Base-by-base conservation (phyloP, 805 yeast genomes). In the Candida verbasci region DNA sequence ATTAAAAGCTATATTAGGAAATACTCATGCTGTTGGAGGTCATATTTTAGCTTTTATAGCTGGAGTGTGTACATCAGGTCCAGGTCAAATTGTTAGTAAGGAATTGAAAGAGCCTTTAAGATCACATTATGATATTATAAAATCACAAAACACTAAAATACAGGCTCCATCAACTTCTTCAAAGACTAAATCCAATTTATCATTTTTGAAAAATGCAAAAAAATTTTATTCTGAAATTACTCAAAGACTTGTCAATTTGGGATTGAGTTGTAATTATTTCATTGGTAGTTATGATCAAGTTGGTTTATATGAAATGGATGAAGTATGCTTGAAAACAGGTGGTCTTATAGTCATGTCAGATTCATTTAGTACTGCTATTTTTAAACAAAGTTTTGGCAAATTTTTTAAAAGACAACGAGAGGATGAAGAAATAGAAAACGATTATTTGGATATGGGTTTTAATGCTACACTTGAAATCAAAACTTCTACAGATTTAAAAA, bases 231-330 rank as follows among this genome's bases (percentile, higher is more conserved):
- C 64, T 7, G 57, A 59, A 7, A 53, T 80, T n/a, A 74, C 84
- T 3, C 60, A 63, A 17, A 52, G 50, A 12, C 62, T 76, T 16
- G 68, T 77, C 0, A 44, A 58, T 3, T 65, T 70, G 43, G 84
- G 85, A 1, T 71, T 76, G 37, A 62, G 78, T 5, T 62, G 79
- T 31, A 75, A 78, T 47, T 53, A 79, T 15, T 78, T 79, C 44
- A 70, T 78, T 39, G 86, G 86, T 11, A 70, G 81, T 9, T 80
- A 80, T 52, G 86, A 80, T 53, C 87, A 80, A 54, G 69, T 78
- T 29, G 87, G 87, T 0, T 59, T 80, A 22, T 72, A 60, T 43
- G 87, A 80, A 52, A 81, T 80, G 86, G 80, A 76, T 40, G 62
- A 69, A 11, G 55, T 80, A 9, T 62, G 76, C 34, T 66, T 70